Conservation (phyloP, 495 filamentous ascomycete genomes). For the Penicillium roqueforti region DNA sequence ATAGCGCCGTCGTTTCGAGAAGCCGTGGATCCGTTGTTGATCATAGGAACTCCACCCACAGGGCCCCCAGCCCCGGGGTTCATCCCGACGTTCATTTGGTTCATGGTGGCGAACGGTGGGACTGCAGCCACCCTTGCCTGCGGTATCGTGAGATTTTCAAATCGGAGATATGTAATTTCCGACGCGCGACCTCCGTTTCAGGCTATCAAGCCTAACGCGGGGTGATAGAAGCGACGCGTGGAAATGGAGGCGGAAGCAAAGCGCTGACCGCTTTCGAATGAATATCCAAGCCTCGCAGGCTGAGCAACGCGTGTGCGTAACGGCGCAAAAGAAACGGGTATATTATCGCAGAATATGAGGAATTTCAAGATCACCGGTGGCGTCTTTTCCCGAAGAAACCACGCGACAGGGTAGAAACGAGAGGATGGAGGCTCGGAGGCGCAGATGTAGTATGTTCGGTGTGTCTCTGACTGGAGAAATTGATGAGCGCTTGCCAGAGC, state of each 20-base stretch:
- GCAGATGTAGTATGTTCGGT: constrained; percentile 9
- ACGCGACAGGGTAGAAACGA: constrained; percentile 69
- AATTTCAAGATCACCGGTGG: constrained; percentile 6
- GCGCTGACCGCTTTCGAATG: constrained; percentile 18
- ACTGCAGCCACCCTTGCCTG: constrained; percentile 39
- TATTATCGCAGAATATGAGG: constrained; percentile 4
- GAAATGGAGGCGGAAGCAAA: constrained; percentile 17
- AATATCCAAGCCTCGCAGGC: constrained; percentile 1
- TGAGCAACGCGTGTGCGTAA: constrained; percentile 11
- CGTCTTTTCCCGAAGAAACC: constrained; percentile 13
- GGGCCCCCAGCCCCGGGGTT: constrained; percentile 57
- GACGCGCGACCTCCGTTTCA: constrained; percentile 40
- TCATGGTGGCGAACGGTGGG: constrained; percentile 54
- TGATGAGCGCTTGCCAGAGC: constrained; percentile 8
- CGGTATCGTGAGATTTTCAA: constrained; percentile 24
- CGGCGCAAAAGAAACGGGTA: constrained; percentile 3
- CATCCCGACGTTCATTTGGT: constrained; percentile 69
- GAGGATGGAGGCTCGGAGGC: constrained; percentile 50
- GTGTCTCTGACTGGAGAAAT: constrained; percentile 5
- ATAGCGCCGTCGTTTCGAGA: constrained; percentile 43
- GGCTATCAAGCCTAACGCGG: constrained; percentile 33
- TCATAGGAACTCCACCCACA: constrained; percentile 66
- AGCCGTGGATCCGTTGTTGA: constrained; percentile 60
- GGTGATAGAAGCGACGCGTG: constrained; percentile 29
- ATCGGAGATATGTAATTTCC: constrained; percentile 20